Evolutionary conservation across 2,329 filamentous ascomycete genomes (phyloP), one percentile per base, ranked within the genome.

Genomic region (Sarocladiaceae sp.): DNA sequence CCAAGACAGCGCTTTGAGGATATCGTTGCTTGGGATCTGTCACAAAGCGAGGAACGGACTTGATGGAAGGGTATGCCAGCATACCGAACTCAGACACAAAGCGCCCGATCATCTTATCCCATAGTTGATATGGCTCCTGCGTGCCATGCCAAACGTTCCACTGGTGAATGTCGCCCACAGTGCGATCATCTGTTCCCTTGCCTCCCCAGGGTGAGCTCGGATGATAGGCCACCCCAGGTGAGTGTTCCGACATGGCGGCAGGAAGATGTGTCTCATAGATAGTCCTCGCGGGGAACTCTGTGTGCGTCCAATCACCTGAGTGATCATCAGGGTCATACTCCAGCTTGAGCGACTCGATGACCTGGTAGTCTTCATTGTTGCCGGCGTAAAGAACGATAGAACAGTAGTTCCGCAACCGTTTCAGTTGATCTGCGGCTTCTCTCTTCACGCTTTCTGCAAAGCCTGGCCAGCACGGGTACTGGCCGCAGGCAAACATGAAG

Each of bases 31-130:
- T 58, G 12, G 62, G 58, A 7, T 65, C 53, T 2, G 72, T 78
- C 51, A 88, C 74, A 58, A 82, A 88, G 26, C 72, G 64, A 34
- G 79, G 74, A 48, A 88, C 82, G 0, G 87, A 90, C 42, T 80
- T 71, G 50, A 88, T 72, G 56, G 85, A 78, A 1, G 88, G 88
- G 57, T 53, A 58, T 5, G 56, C 54, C 16, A 54, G 52, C 83
- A 91, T 88, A 47, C 86, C 86, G 51, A 90, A 91, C 56, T 91
- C 86, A 51, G 82, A 85, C 46, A 88, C 83, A 64, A 91, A 90
- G 1, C 86, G 77, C 6, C 85, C 85, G 11, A 77, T 76, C 2
- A 90, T 71, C 18, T 74, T 76, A 51, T 83, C 77, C 44, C 82
- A 86, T 49, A 85, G 80, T 56, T 90, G 86, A 53, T 90, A 90